Evolutionary conservation across 345 rosid genomes (phyloP).

Genomic region (Gossypium mustelinum): DNA sequence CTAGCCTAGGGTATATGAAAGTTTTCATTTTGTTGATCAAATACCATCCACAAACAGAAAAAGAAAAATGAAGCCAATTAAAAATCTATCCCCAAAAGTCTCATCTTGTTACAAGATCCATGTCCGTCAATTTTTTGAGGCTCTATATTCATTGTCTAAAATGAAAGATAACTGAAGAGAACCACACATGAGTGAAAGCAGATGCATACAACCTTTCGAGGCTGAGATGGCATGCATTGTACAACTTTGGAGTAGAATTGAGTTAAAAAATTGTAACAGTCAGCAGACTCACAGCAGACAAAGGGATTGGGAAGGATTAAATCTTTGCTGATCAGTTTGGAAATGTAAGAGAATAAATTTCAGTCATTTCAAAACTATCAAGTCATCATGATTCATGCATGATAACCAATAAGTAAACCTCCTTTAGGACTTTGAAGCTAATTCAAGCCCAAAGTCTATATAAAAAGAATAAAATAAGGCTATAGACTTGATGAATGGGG

Average conservation of each 20-base stretch:
- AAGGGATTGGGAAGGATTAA: neutral
- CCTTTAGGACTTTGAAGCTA: neutral
- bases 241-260: neutral
- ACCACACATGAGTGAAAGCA: neutral
- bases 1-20: neutral
- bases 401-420: neutral
- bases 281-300: neutral
- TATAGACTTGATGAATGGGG: neutral
- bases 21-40: neutral
- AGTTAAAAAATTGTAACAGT: neutral
- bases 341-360: neutral
- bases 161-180: slow-evolving; percentile 1
- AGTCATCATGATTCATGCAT: neutral
- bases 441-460: neutral
- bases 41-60: neutral
- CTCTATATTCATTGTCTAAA: neutral
- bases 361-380: neutral
- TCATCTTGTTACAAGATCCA: neutral
- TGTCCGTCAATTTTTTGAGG: neutral
- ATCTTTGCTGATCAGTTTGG: neutral
- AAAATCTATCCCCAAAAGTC: neutral
- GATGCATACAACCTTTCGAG: neutral
- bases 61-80: neutral
- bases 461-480: neutral
- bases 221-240: neutral